These are phyloP conservation scores for Jackrogersella multiformis DNA, from an alignment of 495 filamentous ascomycete genomes.

Conservation along the genomic window DNA sequence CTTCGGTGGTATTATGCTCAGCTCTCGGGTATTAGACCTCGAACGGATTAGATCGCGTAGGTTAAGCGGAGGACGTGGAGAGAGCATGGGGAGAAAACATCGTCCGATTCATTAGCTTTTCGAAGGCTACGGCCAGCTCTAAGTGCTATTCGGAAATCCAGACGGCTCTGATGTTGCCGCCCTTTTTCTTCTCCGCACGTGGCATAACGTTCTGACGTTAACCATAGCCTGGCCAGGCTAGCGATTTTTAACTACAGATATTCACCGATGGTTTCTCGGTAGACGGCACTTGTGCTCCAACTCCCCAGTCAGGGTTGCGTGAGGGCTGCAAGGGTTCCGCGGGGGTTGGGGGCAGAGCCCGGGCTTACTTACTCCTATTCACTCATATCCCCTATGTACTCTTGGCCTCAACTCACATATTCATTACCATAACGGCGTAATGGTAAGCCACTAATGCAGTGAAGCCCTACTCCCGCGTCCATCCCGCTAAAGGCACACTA, in stretches of 20 bases:
- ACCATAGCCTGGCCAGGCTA: background rate
- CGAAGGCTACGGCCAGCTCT: no score
- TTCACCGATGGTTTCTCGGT: slow-evolving; percentile 16
- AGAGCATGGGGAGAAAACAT: background rate
- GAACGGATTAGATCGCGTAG: slow-evolving; percentile 7
- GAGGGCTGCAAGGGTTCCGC: background rate
- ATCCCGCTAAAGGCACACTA: slow-evolving; percentile 20
- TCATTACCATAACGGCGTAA: background rate
- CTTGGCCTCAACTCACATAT: background rate
- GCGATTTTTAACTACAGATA: background rate
- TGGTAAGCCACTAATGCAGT: slow-evolving; percentile 29
- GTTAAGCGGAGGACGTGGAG: slow-evolving; percentile 10
- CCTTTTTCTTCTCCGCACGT: background rate
- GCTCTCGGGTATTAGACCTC: background rate
- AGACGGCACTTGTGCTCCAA: slow-evolving; percentile 26
- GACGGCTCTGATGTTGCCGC: background rate
- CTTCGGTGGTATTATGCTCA: slow-evolving; percentile 22
- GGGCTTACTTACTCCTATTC: background rate
- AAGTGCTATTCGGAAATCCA: background rate
- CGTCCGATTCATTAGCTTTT: background rate
- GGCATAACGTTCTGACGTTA: background rate
- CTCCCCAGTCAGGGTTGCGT: background rate
- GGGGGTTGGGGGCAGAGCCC: background rate
- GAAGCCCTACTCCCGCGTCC: slow-evolving; percentile 21
- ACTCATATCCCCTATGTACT: background rate